Conservation (phyloP, 2,329 filamentous ascomycete species). For the Colletotrichum plurivorum region DNA sequence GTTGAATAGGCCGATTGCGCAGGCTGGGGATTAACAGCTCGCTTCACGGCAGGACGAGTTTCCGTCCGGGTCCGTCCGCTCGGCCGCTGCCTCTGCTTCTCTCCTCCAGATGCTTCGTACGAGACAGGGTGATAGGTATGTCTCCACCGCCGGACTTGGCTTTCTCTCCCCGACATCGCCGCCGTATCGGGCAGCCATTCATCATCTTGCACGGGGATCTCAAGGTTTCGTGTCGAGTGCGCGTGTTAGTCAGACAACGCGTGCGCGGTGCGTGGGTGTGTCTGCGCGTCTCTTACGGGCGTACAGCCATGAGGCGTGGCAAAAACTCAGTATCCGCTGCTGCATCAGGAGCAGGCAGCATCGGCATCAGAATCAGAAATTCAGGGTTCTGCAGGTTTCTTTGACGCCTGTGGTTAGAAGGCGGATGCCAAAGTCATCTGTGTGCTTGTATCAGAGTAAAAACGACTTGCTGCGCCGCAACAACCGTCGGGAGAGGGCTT, state of each 20-base stretch:
- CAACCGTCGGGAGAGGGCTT: background rate
- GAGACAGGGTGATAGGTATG: background rate
- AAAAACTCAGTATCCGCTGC: background rate
- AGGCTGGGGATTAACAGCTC: background rate
- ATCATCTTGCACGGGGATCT: background rate
- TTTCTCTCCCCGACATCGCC: background rate
- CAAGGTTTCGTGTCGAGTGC: background rate
- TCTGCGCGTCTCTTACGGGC: background rate
- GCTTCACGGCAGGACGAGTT: too few relatives aligned
- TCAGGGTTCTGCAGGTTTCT: too few relatives aligned
- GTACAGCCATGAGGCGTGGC: background rate
- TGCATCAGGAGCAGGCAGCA: too few relatives aligned
- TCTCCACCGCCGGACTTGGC: background rate
- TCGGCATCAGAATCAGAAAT: too few relatives aligned
- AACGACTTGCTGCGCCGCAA: conserved; percentile 3
- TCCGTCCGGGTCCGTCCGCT: background rate
- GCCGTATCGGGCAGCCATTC: background rate
- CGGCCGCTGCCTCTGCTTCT: background rate
- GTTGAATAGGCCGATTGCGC: background rate
- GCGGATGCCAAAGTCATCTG: background rate
- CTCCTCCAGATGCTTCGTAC: background rate
- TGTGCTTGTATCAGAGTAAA: background rate
- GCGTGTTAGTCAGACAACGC: background rate
- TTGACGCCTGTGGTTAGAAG: too few relatives aligned
- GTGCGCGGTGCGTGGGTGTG: too few relatives aligned